Evolutionary conservation across 306 rosid genomes (phyloP), one percentile per base, ranked within the genome.

Genomic region (Vigna angularis): DNA sequence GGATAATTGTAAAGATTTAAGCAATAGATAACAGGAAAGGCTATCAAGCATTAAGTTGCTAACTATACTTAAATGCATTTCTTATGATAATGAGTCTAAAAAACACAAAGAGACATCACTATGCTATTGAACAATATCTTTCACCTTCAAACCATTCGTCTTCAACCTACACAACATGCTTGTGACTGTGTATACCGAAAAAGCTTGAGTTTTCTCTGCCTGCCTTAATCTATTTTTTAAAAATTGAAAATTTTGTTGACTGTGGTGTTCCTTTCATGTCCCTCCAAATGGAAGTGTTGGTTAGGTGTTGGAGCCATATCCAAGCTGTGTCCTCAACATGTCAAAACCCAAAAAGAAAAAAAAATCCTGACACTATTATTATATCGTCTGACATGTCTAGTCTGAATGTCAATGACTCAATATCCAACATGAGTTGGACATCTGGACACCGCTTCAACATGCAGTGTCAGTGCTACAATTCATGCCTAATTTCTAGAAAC

Each of bases 11-110:
- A 76, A 76, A 45, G 44, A 50, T 36, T 59, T 38, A 70, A 18
- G 18, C 56, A 70, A 77, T 56, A 66, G 65, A 63, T n/a, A 58
- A 26, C 59, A 73, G 59, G 55, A 61, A 77, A 72, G 80, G 36
- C 38, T 50, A 83, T 22, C 71, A 36, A 50, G 47, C 73, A 51
- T 70, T 50, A 30, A 69, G 42, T 36, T 47, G 49, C 11, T 14
- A 36, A 75, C 24, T 7, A 18, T 55, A 51, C 47, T 70, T 14
- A 36, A 45, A 26, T 57, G 80, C 17, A 72, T 26, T 48, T 15
- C 44, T 20, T 15, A 61, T 3, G 22, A 30, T 15, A 61, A 58
- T 30, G 38, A 14, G 11, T 61, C 44, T 28, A 14, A 3, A 28
- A 26, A 14, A 28, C 38, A 59, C 17, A 28, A 61, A 61, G 11